A percentile compares a stretch with the other conserved stretches of the same genome.
Evolutionary conservation across 192 early-diverging fungal genomes (phyloP).

Genomic region (Coemansia sp.): DNA sequence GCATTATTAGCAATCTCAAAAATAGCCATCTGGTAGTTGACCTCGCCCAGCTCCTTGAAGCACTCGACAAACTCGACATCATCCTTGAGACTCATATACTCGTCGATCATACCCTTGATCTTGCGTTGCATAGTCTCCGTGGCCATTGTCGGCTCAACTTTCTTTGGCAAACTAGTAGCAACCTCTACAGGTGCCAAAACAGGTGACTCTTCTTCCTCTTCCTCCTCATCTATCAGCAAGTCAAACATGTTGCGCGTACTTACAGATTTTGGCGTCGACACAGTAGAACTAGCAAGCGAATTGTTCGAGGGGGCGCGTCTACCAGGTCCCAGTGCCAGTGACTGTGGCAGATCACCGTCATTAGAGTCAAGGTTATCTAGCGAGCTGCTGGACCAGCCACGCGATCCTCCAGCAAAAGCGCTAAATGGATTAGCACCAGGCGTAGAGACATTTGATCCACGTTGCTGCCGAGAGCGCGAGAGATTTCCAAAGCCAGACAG

Average conservation of each 20-base stretch:
- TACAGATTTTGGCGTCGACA: conserved; percentile 26
- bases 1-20: conserved; percentile 59
- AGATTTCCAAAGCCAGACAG: conserved; percentile 77
- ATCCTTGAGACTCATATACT: conserved; percentile 58
- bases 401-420: background rate
- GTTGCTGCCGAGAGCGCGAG: conserved; percentile 58
- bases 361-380: conserved; percentile 27
- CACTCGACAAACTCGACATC: conserved; percentile 58
- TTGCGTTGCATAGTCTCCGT: conserved; percentile 1
- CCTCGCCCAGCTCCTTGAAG: conserved; percentile 62
- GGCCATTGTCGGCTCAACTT: conserved; percentile 38
- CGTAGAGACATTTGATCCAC: conserved; percentile 14
- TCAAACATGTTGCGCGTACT: conserved; percentile 25
- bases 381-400: conserved; percentile 56
- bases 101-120: conserved; percentile 56
- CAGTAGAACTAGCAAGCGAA: background rate
- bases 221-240: conserved; percentile 8
- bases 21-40: conserved; percentile 53
- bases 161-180: conserved; percentile 18
- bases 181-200: conserved; percentile 22
- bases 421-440: conserved; percentile 11
- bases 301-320: conserved; percentile 20
- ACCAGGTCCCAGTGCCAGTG: conserved; percentile 14
- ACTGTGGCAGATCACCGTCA: conserved; percentile 27
- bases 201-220: background rate